Evolutionary conservation across 805 yeast genomes (phyloP).

Genomic region (Lachancea nothofagi): DNA sequence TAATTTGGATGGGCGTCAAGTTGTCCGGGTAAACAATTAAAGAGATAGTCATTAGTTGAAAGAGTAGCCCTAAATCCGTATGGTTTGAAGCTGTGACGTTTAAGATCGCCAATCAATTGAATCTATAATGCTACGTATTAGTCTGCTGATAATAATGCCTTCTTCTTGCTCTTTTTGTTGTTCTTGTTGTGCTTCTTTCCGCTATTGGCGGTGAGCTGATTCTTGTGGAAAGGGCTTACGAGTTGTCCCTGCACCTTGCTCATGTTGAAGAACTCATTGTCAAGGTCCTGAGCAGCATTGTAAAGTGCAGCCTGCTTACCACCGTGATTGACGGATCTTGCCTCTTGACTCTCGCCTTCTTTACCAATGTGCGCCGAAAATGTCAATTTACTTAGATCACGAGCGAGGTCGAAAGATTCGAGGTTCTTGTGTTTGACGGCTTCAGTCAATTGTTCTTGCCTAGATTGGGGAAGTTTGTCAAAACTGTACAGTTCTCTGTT

Average conservation of each 20-base stretch:
- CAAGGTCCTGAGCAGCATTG: constrained; percentile 77
- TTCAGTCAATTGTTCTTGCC: constrained; percentile 61
- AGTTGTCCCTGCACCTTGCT: constrained; percentile 56
- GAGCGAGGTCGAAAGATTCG: constrained; percentile 57
- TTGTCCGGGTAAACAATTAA: too few species aligned
- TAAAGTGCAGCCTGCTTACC: constrained; percentile 77
- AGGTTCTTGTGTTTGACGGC: constrained; percentile 59
- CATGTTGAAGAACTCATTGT: constrained; percentile 78
- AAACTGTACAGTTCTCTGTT: constrained; percentile 71
- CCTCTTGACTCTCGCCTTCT: constrained; percentile 37
- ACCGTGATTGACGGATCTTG: constrained; percentile 61
- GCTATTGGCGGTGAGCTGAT: constrained; percentile 26
- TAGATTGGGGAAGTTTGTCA: constrained; percentile 58
- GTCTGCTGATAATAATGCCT: constrained; percentile 26
- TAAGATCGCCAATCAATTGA: too few species aligned
- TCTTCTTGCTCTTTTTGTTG: constrained; percentile 60
- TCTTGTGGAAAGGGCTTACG: constrained; percentile 68
- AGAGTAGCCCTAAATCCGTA: too few species aligned
- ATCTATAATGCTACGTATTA: constrained; percentile 4
- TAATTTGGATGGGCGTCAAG: too few species aligned
- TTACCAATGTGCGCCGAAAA: constrained; percentile 72
- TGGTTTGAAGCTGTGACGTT: too few species aligned
- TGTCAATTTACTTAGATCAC: constrained; percentile 65
- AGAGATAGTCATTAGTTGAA: too few species aligned
- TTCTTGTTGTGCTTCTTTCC: constrained; percentile 68